phyloP scores from a whole-genome alignment of 352 stramenopile species.

The Aphanomyces invadans region DNA sequence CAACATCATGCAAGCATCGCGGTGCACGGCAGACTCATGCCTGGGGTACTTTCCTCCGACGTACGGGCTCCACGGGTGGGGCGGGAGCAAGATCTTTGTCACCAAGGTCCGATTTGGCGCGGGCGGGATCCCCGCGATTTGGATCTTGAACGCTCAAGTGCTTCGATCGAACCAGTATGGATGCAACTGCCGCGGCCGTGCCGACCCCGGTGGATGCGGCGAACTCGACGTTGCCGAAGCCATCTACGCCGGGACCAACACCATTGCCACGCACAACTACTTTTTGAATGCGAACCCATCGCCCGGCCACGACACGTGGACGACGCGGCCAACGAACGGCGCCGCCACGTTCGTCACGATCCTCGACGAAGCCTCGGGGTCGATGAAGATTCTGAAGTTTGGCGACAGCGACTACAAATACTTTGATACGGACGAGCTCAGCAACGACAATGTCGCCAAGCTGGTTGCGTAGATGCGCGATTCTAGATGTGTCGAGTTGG shows the following conservation, averaged over 20 bases:
- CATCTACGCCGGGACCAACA: slow-evolving; percentile 49
- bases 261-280: slow-evolving; percentile 69
- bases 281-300: slow-evolving; percentile 48
- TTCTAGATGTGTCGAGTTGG: too few relatives aligned
- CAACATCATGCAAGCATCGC: slow-evolving; percentile 65
- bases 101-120: slow-evolving; percentile 58
- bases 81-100: slow-evolving; percentile 69
- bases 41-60: slow-evolving; percentile 61
- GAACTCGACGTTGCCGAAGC: slow-evolving; percentile 67
- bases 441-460: background rate
- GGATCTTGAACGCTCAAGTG: slow-evolving; percentile 69
- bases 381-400: slow-evolving; percentile 61
- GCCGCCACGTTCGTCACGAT: slow-evolving; percentile 52
- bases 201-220: slow-evolving; percentile 46
- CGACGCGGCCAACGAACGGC: slow-evolving; percentile 28
- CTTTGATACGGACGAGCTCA: background rate
- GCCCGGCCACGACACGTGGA: slow-evolving; percentile 44
- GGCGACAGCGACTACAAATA: slow-evolving; percentile 45
- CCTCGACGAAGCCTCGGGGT: slow-evolving; percentile 45
- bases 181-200: slow-evolving; percentile 62
- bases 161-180: slow-evolving; percentile 57
- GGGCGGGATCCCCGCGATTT: slow-evolving; percentile 47
- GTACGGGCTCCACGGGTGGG: slow-evolving; percentile 55
- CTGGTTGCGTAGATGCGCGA: background rate
- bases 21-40: slow-evolving; percentile 41